Evolutionary conservation across 305 asterid genomes (phyloP).

Genomic region (Caryopteris hybrid): DNA sequence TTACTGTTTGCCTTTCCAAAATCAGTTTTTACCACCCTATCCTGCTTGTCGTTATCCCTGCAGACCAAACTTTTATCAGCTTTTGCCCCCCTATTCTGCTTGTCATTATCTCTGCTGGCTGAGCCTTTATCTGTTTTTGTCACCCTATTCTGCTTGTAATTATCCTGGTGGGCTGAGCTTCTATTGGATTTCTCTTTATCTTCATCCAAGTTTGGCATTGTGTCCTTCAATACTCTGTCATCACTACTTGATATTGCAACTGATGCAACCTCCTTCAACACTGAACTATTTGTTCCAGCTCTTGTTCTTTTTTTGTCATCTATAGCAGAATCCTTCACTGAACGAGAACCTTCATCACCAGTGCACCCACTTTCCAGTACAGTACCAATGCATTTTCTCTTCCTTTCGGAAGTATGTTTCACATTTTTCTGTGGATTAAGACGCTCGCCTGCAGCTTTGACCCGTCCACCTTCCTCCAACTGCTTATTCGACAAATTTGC

Average conservation of each 20-base stretch:
- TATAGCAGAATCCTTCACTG: constrained; percentile 27
- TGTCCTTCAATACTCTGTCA: constrained; percentile 22
- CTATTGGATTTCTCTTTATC: constrained; percentile 26
- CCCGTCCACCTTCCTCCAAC: constrained; percentile 35
- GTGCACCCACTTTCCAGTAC: constrained; percentile 20
- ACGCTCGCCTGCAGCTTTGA: constrained; percentile 21
- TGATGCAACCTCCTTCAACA: constrained; percentile 24
- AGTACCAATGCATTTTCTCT: constrained; percentile 35
- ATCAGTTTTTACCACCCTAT: constrained; percentile 23
- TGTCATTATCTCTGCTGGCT: constrained; percentile 18
- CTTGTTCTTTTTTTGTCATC: constrained; percentile 32
- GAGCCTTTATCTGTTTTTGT: constrained; percentile 26
- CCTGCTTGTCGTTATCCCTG: constrained; percentile 27
- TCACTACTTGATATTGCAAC: constrained; percentile 25
- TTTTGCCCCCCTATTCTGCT: constrained; percentile 25
- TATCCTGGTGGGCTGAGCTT: constrained; percentile 16
- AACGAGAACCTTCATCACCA: constrained; percentile 24
- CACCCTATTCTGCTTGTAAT: constrained; percentile 28
- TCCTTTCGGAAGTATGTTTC: constrained; percentile 40
- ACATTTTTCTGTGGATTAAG: constrained; percentile 24
- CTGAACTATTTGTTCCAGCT: constrained; percentile 26
- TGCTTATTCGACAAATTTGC: constrained; percentile 34
- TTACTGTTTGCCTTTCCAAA: constrained; percentile 16
- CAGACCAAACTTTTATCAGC: constrained; percentile 23
- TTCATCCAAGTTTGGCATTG: constrained; percentile 24